These are phyloP conservation scores for Hyphodiscus sp. DNA, from an alignment of 2,329 filamentous ascomycete species.

Conservation along the genomic window DNA sequence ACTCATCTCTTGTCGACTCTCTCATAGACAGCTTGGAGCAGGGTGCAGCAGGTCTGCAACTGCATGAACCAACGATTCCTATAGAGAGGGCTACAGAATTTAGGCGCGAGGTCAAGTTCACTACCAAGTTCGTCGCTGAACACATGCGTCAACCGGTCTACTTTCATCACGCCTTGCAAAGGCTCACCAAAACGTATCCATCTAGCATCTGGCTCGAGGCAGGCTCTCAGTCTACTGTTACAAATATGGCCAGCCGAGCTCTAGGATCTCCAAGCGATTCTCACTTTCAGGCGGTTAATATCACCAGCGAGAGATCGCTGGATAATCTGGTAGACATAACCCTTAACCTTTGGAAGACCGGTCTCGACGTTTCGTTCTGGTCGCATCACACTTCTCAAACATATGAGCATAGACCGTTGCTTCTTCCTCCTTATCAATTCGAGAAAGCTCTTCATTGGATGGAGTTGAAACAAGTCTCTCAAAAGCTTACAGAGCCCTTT, in stretches of 20 bases:
- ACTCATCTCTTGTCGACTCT: slow-evolving; percentile 24
- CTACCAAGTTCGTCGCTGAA: background rate
- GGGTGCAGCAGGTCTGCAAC: background rate
- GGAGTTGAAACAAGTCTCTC: slow-evolving; percentile 10
- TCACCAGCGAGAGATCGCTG: background rate
- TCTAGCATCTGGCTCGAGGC: slow-evolving; percentile 27
- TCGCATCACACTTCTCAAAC: background rate
- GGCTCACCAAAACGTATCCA: slow-evolving; percentile 15
- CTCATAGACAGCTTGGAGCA: background rate
- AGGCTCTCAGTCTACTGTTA: slow-evolving; percentile 3
- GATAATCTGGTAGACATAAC: background rate
- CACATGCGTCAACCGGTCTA: slow-evolving; percentile 1
- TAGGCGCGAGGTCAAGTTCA: too few species aligned
- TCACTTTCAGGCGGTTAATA: background rate
- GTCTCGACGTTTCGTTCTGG: slow-evolving; percentile 2
- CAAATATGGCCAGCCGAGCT: slow-evolving; percentile 14
- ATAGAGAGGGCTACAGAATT: background rate
- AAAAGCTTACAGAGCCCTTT: slow-evolving; percentile 3
- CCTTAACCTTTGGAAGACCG: slow-evolving; percentile 1
- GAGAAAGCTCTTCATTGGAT: slow-evolving; percentile 31
- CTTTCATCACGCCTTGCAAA: slow-evolving; percentile 16
- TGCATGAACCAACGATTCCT: background rate
- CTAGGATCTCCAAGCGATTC: background rate
- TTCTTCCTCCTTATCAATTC: slow-evolving; percentile 33
- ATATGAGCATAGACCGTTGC: background rate